These are phyloP conservation scores for Eucalyptus regnans DNA, from an alignment of 345 rosid species.

Conservation along the genomic window DNA sequence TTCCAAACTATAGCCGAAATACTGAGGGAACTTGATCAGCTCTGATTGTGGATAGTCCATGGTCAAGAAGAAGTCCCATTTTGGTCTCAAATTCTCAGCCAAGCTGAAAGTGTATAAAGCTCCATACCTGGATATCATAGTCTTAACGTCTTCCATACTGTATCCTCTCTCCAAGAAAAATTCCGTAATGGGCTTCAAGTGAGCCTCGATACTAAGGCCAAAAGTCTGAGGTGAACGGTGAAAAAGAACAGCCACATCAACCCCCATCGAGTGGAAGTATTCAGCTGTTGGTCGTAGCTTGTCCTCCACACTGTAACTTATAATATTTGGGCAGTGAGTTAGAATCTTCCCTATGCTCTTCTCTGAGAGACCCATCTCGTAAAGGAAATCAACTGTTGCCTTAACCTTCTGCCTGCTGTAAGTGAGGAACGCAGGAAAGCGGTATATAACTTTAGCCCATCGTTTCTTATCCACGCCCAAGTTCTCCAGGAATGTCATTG, in stretches of 20 bases:
- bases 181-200: conserved; percentile 67
- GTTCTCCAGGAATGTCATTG: conserved; percentile 62
- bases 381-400: conserved; percentile 51
- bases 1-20: conserved; percentile 79
- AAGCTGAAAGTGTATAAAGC: conserved; percentile 72
- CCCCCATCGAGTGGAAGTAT: conserved; percentile 55
- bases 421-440: conserved; percentile 71
- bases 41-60: conserved; percentile 71
- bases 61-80: conserved; percentile 88
- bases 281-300: conserved; percentile 70
- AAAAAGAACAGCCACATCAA: conserved; percentile 51
- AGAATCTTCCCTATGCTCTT: conserved; percentile 59
- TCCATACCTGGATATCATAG: conserved; percentile 73
- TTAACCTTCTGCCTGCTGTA: conserved; percentile 71
- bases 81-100: conserved; percentile 55
- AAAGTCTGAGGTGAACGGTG: conserved; percentile 66
- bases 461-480: conserved; percentile 68
- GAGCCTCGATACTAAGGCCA: conserved; percentile 75
- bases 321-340: conserved; percentile 62
- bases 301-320: conserved; percentile 72
- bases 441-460: conserved; percentile 83
- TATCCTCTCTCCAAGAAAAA: conserved; percentile 68
- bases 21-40: conserved; percentile 83
- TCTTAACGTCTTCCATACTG: conserved; percentile 43
- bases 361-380: conserved; percentile 54